Evolutionary conservation across 768 basidiomycete genomes (phyloP).

Genomic region (Podaxis sp.): DNA sequence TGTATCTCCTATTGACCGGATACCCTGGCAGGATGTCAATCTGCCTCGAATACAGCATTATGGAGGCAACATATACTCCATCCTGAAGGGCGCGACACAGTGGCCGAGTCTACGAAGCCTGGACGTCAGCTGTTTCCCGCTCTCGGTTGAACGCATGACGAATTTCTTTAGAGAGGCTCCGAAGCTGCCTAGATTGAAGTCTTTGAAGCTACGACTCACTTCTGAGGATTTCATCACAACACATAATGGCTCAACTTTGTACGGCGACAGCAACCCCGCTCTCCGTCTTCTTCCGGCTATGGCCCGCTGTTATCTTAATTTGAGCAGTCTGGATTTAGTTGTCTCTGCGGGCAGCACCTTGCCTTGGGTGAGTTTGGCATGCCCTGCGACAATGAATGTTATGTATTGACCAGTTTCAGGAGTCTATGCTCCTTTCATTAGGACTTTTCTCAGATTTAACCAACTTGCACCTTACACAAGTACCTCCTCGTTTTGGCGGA

Average conservation of each 20-base stretch:
- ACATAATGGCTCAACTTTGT: background rate
- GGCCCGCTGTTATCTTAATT: background rate
- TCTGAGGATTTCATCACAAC: background rate
- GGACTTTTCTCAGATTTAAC: background rate
- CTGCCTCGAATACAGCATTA: background rate
- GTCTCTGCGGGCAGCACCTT: background rate
- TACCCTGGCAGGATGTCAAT: background rate
- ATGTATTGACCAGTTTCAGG: background rate
- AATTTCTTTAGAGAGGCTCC: background rate
- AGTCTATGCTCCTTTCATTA: constrained; percentile 1
- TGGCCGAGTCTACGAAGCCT: background rate
- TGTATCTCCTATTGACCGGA: background rate
- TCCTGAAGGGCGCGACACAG: background rate
- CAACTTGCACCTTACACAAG: background rate
- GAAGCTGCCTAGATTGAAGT: background rate
- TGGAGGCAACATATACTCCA: background rate
- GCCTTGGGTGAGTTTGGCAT: background rate
- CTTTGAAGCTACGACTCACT: constrained; percentile 1
- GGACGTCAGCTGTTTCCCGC: constrained; percentile 1
- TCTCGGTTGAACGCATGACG: background rate
- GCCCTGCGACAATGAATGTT: background rate
- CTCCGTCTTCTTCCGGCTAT: background rate
- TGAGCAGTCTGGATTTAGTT: background rate
- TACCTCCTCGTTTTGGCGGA: background rate
- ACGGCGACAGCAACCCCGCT: background rate